Evolutionary conservation across 192 early-diverging fungal genomes (phyloP).

Genomic region (Coemansia pectinata): DNA sequence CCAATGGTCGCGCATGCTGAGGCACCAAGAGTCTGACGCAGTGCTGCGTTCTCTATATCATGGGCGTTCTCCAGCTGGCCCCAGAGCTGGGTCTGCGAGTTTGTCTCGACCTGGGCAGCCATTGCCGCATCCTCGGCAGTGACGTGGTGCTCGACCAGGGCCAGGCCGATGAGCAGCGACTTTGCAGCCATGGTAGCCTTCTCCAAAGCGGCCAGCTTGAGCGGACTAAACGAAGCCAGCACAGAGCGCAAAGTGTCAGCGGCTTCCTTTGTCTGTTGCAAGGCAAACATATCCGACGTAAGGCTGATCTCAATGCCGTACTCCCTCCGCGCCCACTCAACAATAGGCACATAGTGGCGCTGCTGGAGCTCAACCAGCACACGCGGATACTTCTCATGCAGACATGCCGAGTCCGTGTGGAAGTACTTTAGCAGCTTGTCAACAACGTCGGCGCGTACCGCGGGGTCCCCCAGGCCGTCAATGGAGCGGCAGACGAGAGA

Average conservation of each 20-base stretch:
- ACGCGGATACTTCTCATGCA: slow-evolving; percentile 78
- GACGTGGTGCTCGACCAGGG: slow-evolving; percentile 76
- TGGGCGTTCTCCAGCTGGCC: slow-evolving; percentile 83
- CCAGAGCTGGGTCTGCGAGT: slow-evolving; percentile 87
- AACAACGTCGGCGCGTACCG: slow-evolving; percentile 68
- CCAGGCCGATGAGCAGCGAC: slow-evolving; percentile 87
- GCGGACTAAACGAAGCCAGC: slow-evolving; percentile 61
- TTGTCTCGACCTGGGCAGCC: slow-evolving; percentile 83
- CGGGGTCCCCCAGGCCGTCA: slow-evolving; percentile 65
- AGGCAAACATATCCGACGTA: slow-evolving; percentile 70
- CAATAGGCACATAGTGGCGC: slow-evolving; percentile 75
- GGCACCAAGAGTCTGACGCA: slow-evolving; percentile 77
- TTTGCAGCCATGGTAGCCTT: slow-evolving; percentile 81
- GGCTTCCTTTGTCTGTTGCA: slow-evolving; percentile 66
- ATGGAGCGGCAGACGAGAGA: slow-evolving; percentile 85
- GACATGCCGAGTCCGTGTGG: slow-evolving; percentile 88
- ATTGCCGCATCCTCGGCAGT: slow-evolving; percentile 72
- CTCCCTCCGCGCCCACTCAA: slow-evolving; percentile 68
- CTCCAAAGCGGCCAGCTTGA: slow-evolving; percentile 89
- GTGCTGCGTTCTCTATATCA: slow-evolving; percentile 51
- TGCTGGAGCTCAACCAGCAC: slow-evolving; percentile 78
- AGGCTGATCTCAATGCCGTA: slow-evolving; percentile 71
- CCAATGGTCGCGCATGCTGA: slow-evolving; percentile 59
- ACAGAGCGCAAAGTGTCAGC: slow-evolving; percentile 58
- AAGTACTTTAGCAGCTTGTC: slow-evolving; percentile 77